Percentiles rank a stretch among this genome's conserved stretches.
Evolutionary conservation across 2,329 filamentous ascomycete genomes (phyloP).

Genomic region (Arthrinium puccinioides): DNA sequence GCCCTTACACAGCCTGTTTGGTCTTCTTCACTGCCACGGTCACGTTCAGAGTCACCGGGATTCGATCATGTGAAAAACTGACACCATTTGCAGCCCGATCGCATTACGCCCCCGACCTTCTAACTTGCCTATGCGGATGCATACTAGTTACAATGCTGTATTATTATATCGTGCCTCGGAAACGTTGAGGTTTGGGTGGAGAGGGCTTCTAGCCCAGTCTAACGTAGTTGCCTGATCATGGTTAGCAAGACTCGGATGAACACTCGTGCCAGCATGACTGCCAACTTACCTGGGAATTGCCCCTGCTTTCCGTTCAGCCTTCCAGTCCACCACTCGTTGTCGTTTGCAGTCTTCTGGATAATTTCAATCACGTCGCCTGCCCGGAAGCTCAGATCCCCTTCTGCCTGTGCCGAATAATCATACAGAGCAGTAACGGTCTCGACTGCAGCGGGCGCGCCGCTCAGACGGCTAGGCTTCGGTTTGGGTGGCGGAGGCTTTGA

Average conservation of each 20-base stretch:
- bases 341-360: slow-evolving; percentile 71
- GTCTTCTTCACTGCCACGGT: background rate
- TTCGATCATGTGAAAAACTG: too few relatives aligned
- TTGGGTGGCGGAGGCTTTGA: slow-evolving; percentile 64
- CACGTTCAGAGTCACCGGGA: too few relatives aligned
- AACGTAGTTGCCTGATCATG: slow-evolving; percentile 42
- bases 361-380: slow-evolving; percentile 90
- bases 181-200: background rate
- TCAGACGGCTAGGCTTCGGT: slow-evolving; percentile 76
- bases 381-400: slow-evolving; percentile 85
- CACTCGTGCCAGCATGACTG: too few relatives aligned
- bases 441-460: slow-evolving; percentile 47
- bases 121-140: background rate
- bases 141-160: too few relatives aligned
- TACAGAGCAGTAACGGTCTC: slow-evolving; percentile 89
- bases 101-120: background rate
- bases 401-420: slow-evolving; percentile 92
- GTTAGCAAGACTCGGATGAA: background rate
- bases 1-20: background rate
- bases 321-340: slow-evolving; percentile 97
- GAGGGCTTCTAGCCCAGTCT: slow-evolving; percentile 26
- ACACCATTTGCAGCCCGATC: background rate
- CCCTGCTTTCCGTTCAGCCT: slow-evolving; percentile 72
- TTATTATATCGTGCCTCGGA: background rate
- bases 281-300: slow-evolving; percentile 80